These are phyloP conservation scores for Lactarius vividus DNA, from an alignment of 768 basidiomycete species.

Conservation along the genomic window DNA sequence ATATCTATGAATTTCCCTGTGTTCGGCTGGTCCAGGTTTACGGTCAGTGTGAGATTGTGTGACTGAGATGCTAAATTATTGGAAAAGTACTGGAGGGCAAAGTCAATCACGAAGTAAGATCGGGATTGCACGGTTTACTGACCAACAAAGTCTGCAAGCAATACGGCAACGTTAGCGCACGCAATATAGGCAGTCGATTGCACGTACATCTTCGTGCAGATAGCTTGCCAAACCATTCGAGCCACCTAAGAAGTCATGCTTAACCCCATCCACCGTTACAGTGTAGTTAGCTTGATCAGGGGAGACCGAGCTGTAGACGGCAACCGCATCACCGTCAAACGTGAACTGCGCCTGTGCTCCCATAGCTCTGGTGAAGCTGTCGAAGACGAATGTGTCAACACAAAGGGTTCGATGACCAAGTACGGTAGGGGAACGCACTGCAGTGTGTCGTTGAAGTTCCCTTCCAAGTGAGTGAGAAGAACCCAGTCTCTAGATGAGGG, in stretches of 20 bases:
- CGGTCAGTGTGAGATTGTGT: slow-evolving; percentile 42
- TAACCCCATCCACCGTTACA: slow-evolving; percentile 45
- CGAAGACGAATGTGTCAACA: slow-evolving; percentile 1
- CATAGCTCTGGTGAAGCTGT: slow-evolving; percentile 41
- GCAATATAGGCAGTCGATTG: neutral
- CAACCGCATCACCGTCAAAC: slow-evolving; percentile 53
- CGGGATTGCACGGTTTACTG: slow-evolving; percentile 12
- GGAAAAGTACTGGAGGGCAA: slow-evolving; percentile 39
- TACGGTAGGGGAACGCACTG: slow-evolving; percentile 39
- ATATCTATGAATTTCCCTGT: slow-evolving; percentile 18
- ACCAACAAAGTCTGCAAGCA: slow-evolving; percentile 31
- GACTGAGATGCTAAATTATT: slow-evolving; percentile 39
- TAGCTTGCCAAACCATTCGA: slow-evolving; percentile 35
- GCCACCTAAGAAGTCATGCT: slow-evolving; percentile 37
- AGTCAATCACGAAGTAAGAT: neutral
- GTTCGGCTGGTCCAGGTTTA: slow-evolving; percentile 28
- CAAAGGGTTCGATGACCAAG: neutral
- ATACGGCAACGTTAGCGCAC: neutral
- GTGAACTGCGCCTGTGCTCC: slow-evolving; percentile 43
- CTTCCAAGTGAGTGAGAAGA: slow-evolving; percentile 31
- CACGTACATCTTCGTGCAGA: slow-evolving; percentile 37
- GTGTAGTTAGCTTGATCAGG: slow-evolving; percentile 49
- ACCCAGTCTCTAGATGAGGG: slow-evolving; percentile 41
- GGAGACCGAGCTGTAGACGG: slow-evolving; percentile 51
- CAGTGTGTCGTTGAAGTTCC: slow-evolving; percentile 40